These are phyloP conservation scores for Aurinia saxatilis DNA, from an alignment of 345 rosid species.

Conservation along the genomic window DNA sequence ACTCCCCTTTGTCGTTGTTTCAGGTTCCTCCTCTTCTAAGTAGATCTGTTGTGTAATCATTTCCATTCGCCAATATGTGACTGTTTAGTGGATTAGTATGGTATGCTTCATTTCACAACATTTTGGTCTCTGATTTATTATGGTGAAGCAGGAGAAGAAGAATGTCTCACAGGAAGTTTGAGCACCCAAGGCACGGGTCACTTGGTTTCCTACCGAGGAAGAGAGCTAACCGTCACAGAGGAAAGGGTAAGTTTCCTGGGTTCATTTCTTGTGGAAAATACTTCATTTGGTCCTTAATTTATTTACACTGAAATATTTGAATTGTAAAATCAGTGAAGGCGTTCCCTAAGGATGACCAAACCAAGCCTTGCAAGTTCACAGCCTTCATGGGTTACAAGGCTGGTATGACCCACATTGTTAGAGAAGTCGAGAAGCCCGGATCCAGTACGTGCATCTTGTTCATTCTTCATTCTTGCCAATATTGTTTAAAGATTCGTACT, in stretches of 20 bases:
- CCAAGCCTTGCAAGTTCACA: conserved; percentile 75
- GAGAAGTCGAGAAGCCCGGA: conserved; percentile 89
- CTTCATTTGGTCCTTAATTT: no score
- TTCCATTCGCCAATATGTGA: no score
- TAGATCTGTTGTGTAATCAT: no score
- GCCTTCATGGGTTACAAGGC: conserved; percentile 92
- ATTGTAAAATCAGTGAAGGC: conserved; percentile 57
- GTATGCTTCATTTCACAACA: no score
- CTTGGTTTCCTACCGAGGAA: conserved; percentile 87
- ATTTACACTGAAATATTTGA: neutral
- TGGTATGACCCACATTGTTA: conserved; percentile 88
- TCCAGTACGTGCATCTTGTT: conserved; percentile 45
- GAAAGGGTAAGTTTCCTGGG: conserved; percentile 41
- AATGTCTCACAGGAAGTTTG: conserved; percentile 92
- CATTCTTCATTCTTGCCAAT: no score
- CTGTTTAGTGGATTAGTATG: no score
- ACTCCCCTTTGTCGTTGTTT: neutral
- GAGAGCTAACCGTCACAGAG: conserved; percentile 79
- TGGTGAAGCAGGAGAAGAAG: neutral
- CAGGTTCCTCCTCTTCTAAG: conserved; percentile 11
- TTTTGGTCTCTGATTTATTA: no score
- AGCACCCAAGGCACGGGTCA: conserved; percentile 90
- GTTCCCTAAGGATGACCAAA: conserved; percentile 76
- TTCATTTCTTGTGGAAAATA: no score
- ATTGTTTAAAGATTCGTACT: neutral